A percentile compares a stretch with the other conserved stretches of the same genome.
Conservation (phyloP, 257 asterid genomes). For the Solanum sejunctum region DNA sequence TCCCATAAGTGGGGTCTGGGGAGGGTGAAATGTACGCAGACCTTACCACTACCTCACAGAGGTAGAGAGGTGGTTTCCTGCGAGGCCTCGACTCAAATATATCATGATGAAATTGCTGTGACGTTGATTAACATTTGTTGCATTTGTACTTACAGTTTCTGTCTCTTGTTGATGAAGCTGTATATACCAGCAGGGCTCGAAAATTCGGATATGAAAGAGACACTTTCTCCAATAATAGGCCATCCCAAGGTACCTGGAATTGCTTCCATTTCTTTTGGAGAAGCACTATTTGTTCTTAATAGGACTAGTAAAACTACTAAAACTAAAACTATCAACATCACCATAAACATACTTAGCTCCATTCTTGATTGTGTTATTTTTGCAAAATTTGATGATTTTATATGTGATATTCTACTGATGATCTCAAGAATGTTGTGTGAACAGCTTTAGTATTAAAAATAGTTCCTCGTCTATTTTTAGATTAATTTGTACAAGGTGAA, state of each 20-base stretch:
- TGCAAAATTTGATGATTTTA: neutral
- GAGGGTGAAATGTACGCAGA: too few species aligned
- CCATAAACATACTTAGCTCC: conserved; percentile 1
- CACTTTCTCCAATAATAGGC: conserved; percentile 78
- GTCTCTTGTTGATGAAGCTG: conserved; percentile 72
- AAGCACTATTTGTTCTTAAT: conserved; percentile 23
- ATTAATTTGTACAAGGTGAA: neutral
- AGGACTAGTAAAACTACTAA: conserved; percentile 1
- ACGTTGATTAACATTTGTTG: neutral
- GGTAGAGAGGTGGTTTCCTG: too few species aligned
- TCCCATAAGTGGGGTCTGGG: too few species aligned
- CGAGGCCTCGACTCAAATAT: too few species aligned
- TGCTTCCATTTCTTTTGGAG: conserved; percentile 45
- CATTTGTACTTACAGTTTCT: conserved; percentile 27
- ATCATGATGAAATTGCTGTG: neutral
- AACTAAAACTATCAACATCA: neutral
- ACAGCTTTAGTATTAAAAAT: neutral
- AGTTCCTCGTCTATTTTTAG: neutral
- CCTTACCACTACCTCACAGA: too few species aligned
- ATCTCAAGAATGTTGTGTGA: neutral
- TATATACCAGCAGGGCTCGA: conserved; percentile 57
- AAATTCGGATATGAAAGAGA: conserved; percentile 54
- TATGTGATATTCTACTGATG: neutral
- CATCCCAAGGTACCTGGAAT: conserved; percentile 78
- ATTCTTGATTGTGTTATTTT: neutral